Evolutionary conservation across 2,329 filamentous ascomycete genomes (phyloP).

Genomic region (Sporothrix humicola): DNA sequence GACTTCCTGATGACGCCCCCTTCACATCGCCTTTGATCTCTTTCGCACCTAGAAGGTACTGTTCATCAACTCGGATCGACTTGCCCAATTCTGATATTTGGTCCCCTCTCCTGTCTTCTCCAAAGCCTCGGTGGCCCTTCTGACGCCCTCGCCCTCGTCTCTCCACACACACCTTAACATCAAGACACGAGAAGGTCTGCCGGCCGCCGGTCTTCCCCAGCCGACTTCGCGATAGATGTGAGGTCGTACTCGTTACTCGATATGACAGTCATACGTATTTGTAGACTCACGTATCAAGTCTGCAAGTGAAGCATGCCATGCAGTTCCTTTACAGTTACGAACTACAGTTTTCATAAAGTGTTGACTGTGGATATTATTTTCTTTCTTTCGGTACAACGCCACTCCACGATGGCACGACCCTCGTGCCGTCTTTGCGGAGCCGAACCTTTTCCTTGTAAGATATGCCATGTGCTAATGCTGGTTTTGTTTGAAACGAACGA

Average conservation of each 20-base stretch:
- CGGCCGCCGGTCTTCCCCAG: conserved; percentile 9
- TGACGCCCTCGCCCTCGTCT: background rate
- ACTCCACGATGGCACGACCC: background rate
- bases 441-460: background rate
- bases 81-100: background rate
- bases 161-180: background rate
- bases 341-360: no score
- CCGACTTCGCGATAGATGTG: background rate
- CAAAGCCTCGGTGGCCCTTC: conserved; percentile 5
- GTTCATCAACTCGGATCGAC: conserved; percentile 7
- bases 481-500: no score
- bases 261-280: background rate
- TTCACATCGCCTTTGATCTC: background rate
- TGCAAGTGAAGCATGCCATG: background rate
- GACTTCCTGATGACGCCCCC: conserved; percentile 11
- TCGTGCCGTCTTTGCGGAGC: background rate
- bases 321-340: no score
- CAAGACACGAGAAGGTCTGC: no score
- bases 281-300: background rate
- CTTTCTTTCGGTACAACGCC: background rate
- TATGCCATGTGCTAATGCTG: no score
- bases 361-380: no score
- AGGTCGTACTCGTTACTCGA: conserved; percentile 8
- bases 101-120: background rate
- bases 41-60: background rate